Evolutionary conservation across 345 rosid species (phyloP).

Genomic region (Eucalyptus sp.): DNA sequence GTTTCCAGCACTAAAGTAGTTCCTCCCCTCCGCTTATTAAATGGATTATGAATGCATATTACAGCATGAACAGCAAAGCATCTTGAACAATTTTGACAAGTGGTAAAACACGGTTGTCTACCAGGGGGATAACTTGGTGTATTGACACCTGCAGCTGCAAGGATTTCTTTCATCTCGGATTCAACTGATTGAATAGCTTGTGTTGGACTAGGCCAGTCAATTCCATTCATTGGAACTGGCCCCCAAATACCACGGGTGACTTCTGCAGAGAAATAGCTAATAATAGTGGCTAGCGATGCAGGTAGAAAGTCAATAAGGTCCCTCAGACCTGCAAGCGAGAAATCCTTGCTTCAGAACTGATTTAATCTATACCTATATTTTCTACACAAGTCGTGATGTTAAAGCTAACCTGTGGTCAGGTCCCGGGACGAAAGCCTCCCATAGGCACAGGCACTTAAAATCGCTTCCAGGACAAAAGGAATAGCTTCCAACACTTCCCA

Average conservation of each 20-base stretch:
- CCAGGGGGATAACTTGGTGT: constrained; percentile 29
- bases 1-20: background rate
- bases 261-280: constrained; percentile 60
- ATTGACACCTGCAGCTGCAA: constrained; percentile 42
- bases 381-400: background rate
- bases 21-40: background rate
- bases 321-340: constrained; percentile 33
- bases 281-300: constrained; percentile 41
- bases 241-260: constrained; percentile 56
- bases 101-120: background rate
- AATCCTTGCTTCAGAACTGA: background rate
- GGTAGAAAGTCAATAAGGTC: constrained; percentile 60
- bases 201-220: constrained; percentile 70
- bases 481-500: constrained; percentile 64
- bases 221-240: constrained; percentile 62
- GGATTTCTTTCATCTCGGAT: constrained; percentile 43
- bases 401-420: constrained; percentile 36
- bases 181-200: constrained; percentile 26
- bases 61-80: background rate
- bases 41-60: background rate
- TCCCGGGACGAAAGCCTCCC: constrained; percentile 61
- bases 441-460: constrained; percentile 59
- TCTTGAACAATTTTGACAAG: background rate
- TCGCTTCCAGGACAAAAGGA: constrained; percentile 53
- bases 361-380: background rate